Conservation (phyloP, 2,329 filamentous ascomycete species). For the Pestalotiopsis sp. region DNA sequence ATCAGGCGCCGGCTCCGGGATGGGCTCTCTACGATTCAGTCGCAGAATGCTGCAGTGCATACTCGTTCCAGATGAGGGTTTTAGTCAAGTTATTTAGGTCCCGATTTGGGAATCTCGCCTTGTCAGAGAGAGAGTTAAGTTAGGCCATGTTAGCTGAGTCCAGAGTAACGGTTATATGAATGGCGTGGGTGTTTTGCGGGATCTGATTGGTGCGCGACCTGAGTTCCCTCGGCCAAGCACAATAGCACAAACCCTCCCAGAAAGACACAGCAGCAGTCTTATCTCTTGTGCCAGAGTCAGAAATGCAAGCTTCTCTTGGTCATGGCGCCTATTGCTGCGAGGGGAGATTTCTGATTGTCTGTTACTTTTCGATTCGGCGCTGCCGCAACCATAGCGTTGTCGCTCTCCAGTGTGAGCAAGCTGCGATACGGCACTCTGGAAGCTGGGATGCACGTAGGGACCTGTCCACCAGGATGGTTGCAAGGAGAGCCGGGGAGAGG, state of each 20-base stretch:
- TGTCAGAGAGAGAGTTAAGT: no score
- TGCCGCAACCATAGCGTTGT: not conserved
- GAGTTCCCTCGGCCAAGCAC: not conserved
- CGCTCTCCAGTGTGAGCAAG: not conserved
- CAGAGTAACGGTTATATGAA: not conserved
- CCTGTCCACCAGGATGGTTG: not conserved
- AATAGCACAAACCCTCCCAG: not conserved
- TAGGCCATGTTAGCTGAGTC: not conserved
- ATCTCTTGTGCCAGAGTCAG: not conserved
- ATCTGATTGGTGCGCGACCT: not conserved
- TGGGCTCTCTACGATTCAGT: not conserved
- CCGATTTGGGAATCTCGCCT: not conserved
- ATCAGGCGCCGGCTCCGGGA: not conserved
- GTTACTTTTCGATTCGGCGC: no score
- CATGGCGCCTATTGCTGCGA: not conserved
- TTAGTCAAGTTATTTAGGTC: not conserved
- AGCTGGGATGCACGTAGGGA: not conserved
- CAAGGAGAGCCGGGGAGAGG: not conserved
- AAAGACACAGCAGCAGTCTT: not conserved
- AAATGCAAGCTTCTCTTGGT: not conserved
- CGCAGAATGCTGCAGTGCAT: not conserved
- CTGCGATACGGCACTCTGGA: not conserved
- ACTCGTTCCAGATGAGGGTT: not conserved
- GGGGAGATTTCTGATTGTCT: no score
- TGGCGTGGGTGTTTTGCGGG: not conserved